These are phyloP conservation scores for Cocos nucifera DNA, from an alignment of 176 grass and related monocot genomes.

Conservation along the genomic window DNA sequence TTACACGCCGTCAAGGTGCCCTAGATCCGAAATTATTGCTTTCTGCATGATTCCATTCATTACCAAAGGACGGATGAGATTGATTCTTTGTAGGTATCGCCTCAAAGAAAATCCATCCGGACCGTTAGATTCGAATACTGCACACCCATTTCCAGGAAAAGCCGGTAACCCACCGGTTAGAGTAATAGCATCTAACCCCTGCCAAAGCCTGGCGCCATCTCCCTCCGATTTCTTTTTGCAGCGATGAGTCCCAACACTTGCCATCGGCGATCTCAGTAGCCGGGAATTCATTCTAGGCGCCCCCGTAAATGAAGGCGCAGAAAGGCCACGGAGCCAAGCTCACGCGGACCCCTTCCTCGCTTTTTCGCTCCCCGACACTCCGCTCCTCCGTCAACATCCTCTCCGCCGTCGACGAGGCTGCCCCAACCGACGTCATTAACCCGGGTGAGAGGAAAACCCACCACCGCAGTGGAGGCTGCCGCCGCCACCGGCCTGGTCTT, in stretches of 20 bases:
- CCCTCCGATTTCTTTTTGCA: background rate
- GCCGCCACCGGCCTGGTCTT: slow-evolving; percentile 4
- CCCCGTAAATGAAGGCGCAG: background rate
- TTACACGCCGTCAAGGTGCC: background rate
- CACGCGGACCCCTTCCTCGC: slow-evolving; percentile 70
- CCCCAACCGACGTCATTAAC: slow-evolving; percentile 27
- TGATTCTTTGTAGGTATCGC: no score
- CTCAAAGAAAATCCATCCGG: no score
- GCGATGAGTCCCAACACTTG: background rate
- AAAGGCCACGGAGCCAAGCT: slow-evolving; percentile 40
- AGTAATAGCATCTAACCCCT: no score
- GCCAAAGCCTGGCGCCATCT: no score
- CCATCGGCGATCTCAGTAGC: background rate
- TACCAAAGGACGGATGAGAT: background rate
- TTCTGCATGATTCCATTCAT: background rate
- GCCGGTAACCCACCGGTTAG: no score
- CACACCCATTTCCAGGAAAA: no score
- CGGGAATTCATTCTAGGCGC: background rate
- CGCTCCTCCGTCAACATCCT: slow-evolving; percentile 31
- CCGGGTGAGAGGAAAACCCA: slow-evolving; percentile 31
- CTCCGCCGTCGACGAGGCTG: slow-evolving; percentile 19
- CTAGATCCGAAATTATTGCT: slow-evolving; percentile 7
- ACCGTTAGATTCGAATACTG: no score
- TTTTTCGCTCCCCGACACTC: slow-evolving; percentile 68
- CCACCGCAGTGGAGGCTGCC: slow-evolving; percentile 21